Evolutionary conservation across 306 rosid species (phyloP).

Genomic region (Pterocarpus santalinus): DNA sequence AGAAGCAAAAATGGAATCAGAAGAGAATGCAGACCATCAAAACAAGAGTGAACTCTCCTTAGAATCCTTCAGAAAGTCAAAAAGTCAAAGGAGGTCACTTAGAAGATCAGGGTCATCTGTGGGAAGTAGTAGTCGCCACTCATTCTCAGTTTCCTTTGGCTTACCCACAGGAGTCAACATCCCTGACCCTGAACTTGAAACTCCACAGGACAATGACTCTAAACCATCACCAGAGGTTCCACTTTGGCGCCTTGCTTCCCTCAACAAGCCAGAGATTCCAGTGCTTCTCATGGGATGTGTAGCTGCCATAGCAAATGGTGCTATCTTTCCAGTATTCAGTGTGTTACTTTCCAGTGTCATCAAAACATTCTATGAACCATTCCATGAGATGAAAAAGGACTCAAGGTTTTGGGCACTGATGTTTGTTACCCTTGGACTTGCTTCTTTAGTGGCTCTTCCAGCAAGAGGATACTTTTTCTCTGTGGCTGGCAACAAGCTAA

Average conservation of each 20-base stretch:
- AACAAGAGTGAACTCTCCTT: slow-evolving; percentile 48
- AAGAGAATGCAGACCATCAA: slow-evolving; percentile 43
- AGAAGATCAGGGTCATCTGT: slow-evolving; percentile 66
- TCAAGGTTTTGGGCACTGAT: slow-evolving; percentile 76
- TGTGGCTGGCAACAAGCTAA: slow-evolving; percentile 71
- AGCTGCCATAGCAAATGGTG: slow-evolving; percentile 63
- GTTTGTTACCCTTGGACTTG: slow-evolving; percentile 61
- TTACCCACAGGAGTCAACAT: slow-evolving; percentile 58
- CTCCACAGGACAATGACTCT: slow-evolving; percentile 35
- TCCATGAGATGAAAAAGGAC: slow-evolving; percentile 61
- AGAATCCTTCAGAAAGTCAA: slow-evolving; percentile 55
- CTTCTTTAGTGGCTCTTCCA: slow-evolving; percentile 57
- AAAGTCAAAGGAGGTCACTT: slow-evolving; percentile 60
- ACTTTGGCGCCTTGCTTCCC: slow-evolving; percentile 68
- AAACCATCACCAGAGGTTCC: slow-evolving; percentile 55
- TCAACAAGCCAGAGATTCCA: slow-evolving; percentile 85
- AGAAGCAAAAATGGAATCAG: slow-evolving; percentile 62
- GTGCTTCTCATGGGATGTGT: slow-evolving; percentile 67
- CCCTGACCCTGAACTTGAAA: slow-evolving; percentile 46
- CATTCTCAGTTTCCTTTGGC: slow-evolving; percentile 68
- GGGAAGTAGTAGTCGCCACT: slow-evolving; percentile 70
- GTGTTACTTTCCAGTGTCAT: slow-evolving; percentile 62
- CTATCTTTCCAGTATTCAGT: slow-evolving; percentile 64
- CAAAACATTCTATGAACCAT: slow-evolving; percentile 65
- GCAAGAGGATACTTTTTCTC: slow-evolving; percentile 67